Base-by-base conservation (phyloP, 305 asterid genomes). In the Solanum hybrid region DNA sequence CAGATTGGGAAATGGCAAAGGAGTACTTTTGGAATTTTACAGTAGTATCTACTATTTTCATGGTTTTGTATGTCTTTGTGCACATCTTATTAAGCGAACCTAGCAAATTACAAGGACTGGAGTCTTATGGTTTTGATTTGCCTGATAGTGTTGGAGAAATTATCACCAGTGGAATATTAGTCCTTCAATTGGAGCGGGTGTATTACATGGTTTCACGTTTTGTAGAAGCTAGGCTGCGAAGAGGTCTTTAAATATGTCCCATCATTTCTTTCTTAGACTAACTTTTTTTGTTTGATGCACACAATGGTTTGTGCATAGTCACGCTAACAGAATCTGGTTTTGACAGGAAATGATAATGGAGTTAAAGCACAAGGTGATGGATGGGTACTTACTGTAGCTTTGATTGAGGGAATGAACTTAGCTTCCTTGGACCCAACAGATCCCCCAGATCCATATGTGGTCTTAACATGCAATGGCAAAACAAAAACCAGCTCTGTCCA, bases 401-500 rank as follows among this genome's bases (percentile, higher is more conserved):
- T 97, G 90, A 92, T 97, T 7, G 98, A 96, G 93, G 98, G 96
- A 79, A 90, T 85, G 6, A 96, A 93, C 93, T 91, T 97, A 89
- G 91, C 95, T 90, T 92, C 95, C 37, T 77, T 91, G 89, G 93
- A 91, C 89, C 89, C 95, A 61, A 87, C 93, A n/a, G 97, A 93
- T 83, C 89, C 89, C 11, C 93, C 95, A 2, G 98, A 97, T 90
- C 98, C 99, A 36, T 97, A 95, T 88, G 99, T 96, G 10, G 96
- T 97, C 78, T 93, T 97, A 86, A 94, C 98, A 91, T 95, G 98
- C 93, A 97, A 97, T 85, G 98, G 99, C 34, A 96, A 96, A 95
- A 93, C 98, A 37, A 94, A 95, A 93, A 94, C 98, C 75, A 96
- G 98, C 96, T 97, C 99, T 20, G 98, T 96, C 93, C 95, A 95